Evolutionary conservation across 345 rosid species (phyloP).

Genomic region (Gossypium rotundifolium): DNA sequence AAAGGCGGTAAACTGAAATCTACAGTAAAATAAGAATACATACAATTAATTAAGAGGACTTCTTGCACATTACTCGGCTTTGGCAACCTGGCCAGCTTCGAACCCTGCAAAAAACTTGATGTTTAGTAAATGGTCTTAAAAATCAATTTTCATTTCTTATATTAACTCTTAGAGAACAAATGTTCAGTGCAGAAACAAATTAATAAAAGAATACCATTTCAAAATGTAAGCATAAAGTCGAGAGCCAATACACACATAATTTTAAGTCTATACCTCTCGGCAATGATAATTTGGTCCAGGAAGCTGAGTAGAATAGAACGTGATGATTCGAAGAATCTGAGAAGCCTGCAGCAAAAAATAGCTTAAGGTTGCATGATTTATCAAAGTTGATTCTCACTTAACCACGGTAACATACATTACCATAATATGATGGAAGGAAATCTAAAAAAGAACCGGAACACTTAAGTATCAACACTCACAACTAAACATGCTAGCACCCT

Average conservation of each 20-base stretch:
- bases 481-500: slow-evolving; percentile 91
- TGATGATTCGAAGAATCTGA: slow-evolving; percentile 76
- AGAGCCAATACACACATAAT: background rate
- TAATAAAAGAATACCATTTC: background rate
- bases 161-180: background rate
- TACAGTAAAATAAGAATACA: slow-evolving; percentile 20
- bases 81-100: slow-evolving; percentile 77
- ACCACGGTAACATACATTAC: background rate
- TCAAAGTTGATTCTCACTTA: background rate
- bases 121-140: background rate
- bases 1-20: background rate
- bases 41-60: slow-evolving; percentile 73
- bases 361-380: background rate
- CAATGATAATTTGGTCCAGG: slow-evolving; percentile 5
- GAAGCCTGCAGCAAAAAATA: slow-evolving; percentile 50
- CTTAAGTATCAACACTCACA: slow-evolving; percentile 45
- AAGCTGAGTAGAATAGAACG: slow-evolving; percentile 81
- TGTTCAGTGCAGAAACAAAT: background rate
- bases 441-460: background rate
- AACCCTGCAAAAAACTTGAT: slow-evolving; percentile 51
- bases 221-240: background rate
- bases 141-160: background rate
- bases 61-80: slow-evolving; percentile 60
- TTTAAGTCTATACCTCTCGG: slow-evolving; percentile 19
- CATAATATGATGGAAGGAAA: background rate